Evolutionary conservation across 2,329 filamentous ascomycete species (phyloP).

Genomic region (Aspergillus alliaceus): DNA sequence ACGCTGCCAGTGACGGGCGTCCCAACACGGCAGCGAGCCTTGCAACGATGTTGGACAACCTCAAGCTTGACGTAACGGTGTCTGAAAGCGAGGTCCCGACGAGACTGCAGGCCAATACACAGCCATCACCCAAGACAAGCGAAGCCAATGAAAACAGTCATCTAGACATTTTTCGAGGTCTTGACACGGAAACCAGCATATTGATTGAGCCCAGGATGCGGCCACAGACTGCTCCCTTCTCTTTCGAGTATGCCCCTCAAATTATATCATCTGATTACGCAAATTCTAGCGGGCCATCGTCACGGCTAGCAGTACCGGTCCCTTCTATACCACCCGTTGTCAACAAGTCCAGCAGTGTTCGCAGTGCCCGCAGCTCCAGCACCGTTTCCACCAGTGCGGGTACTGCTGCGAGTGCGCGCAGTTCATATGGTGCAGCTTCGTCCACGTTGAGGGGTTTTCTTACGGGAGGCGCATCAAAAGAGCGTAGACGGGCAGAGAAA

Average conservation of each 20-base stretch:
- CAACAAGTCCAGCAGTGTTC: constrained; percentile 34
- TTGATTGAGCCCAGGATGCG: constrained; percentile 21
- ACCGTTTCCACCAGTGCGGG: constrained; percentile 35
- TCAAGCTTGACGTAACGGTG: constrained; percentile 37
- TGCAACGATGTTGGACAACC: constrained; percentile 38
- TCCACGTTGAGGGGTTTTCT: constrained; percentile 39
- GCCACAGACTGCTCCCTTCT: constrained; percentile 27
- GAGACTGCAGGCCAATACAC: constrained; percentile 18
- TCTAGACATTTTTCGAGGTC: constrained; percentile 20
- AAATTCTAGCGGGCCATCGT: constrained; percentile 19
- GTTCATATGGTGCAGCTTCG: constrained; percentile 35
- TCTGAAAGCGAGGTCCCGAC: constrained; percentile 27
- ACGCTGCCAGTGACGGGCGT: constrained; percentile 37
- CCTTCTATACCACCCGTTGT: constrained; percentile 28
- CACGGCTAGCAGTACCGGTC: constrained; percentile 32
- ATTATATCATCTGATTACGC: constrained; percentile 24
- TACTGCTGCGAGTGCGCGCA: constrained; percentile 31
- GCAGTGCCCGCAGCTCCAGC: constrained; percentile 39
- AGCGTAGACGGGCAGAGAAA: constrained; percentile 29
- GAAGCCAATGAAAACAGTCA: constrained; percentile 10
- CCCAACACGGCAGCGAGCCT: constrained; percentile 40
- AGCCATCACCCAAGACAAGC: constrained; percentile 3
- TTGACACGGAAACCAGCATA: constrained; percentile 17
- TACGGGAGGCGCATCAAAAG: constrained; percentile 28
- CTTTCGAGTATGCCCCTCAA: constrained; percentile 15